These are phyloP conservation scores for Silene latifolia DNA, from an alignment of 148 eudicot genomes.

Conservation along the genomic window DNA sequence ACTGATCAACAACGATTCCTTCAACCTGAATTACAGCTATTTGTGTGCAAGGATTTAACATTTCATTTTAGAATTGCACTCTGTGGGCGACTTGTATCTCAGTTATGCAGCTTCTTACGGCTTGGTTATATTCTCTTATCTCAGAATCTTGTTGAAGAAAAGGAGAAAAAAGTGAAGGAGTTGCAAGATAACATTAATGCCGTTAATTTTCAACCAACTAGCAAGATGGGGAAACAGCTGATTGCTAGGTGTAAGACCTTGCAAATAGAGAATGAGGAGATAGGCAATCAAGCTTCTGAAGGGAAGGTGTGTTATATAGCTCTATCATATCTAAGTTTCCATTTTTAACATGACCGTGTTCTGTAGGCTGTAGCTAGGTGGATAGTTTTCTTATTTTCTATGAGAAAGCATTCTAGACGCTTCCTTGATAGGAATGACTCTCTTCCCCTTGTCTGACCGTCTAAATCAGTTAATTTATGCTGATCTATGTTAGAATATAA, in stretches of 20 bases:
- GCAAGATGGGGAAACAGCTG: conserved; percentile 94
- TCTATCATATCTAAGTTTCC: background rate
- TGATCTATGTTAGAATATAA: background rate
- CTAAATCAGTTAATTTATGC: background rate
- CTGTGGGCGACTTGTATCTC: conserved; percentile 2
- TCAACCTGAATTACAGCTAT: background rate
- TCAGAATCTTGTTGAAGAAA: conserved; percentile 95
- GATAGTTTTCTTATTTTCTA: conserved; percentile 1
- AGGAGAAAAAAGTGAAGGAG: conserved; percentile 92
- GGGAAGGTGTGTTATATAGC: conserved; percentile 64
- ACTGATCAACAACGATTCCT: background rate
- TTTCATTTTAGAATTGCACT: background rate
- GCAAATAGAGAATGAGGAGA: conserved; percentile 98
- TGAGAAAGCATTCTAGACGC: conserved; percentile 2
- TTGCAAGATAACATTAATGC: conserved; percentile 83
- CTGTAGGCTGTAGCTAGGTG: background rate
- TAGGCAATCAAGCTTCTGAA: conserved; percentile 94
- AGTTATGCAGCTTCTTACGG: conserved; percentile 5
- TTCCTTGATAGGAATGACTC: background rate
- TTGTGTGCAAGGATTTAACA: background rate
- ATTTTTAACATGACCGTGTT: background rate
- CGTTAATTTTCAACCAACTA: conserved; percentile 74
- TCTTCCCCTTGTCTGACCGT: background rate
- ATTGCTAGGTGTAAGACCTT: conserved; percentile 94
- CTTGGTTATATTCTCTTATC: conserved; percentile 4